Percentiles rank a stretch among this genome's conserved stretches.
Evolutionary conservation across 2,329 filamentous ascomycete genomes (phyloP).

Genomic region (Botrytis elliptica): DNA sequence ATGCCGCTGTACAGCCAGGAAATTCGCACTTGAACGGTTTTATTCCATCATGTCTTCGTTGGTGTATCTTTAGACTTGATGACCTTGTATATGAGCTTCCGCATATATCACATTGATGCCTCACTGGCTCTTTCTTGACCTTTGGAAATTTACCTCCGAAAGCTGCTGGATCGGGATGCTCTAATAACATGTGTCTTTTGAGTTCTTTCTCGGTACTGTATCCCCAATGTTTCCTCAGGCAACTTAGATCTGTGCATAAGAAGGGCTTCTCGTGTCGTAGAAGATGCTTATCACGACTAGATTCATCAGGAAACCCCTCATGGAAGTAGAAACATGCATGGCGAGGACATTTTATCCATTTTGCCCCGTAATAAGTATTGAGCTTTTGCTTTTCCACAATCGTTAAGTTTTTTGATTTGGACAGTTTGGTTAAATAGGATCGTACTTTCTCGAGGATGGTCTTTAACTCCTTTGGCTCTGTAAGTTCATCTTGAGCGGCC

Average conservation of each 20-base stretch:
- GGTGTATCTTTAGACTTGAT: neutral
- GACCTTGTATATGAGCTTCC: neutral
- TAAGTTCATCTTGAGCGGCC: neutral
- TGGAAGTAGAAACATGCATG: constrained; percentile 45
- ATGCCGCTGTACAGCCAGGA: neutral
- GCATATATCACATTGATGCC: neutral
- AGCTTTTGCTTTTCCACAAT: neutral
- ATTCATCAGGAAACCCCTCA: constrained; percentile 41
- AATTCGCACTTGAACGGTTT: neutral
- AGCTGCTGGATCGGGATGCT: constrained; percentile 20
- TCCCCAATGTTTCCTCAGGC: constrained; percentile 36
- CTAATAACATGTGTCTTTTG: constrained; percentile 32
- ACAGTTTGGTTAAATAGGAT: constrained; percentile 13
- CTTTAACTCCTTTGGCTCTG: neutral
- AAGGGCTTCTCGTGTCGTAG: constrained; percentile 42
- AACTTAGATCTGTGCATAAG: constrained; percentile 40
- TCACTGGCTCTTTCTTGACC: constrained; percentile 2
- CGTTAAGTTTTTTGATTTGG: neutral
- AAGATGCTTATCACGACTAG: constrained; percentile 40
- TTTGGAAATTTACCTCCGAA: neutral
- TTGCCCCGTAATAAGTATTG: constrained; percentile 38
- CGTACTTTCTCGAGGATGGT: neutral
- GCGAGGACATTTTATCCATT: constrained; percentile 42
- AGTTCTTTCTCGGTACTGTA: constrained; percentile 40
- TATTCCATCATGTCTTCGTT: neutral